Base-by-base conservation (phyloP, 2,329 filamentous ascomycete species). In the Thielaviopsis ethacetica region DNA sequence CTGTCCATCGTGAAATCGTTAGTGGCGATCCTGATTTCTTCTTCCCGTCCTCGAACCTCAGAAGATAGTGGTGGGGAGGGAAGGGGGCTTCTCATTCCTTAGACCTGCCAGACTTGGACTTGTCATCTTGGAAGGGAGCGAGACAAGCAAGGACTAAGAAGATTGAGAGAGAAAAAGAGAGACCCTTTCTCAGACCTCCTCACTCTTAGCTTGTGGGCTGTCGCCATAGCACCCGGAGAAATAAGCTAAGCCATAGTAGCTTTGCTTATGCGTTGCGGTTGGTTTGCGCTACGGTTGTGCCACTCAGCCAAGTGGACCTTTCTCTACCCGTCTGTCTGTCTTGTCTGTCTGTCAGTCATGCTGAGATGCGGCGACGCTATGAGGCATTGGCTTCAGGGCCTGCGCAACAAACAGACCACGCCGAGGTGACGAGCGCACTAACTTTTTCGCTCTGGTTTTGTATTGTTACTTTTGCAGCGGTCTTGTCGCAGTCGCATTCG, bases 21-120 rank as follows among this genome's bases (percentile, higher is more conserved):
- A 58, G 56, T 58, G 49, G 56, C 56, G 49, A 58, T 58, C 27
- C 56, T 52, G 47, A 38, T 22, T 53, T 53, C n/a, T 50, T 30
- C 19, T 38, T 24, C 12, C 30, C 26, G 50, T 24, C 49, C 26
- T 49, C 38, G 38, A 19, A 19, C 10, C 38, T 17, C 17, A 44
- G 38, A 44, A 22, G 24, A 22, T 52, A 34, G 10, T 50, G 15
- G 15, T 38, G 17, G 24, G 21, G 15, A 5, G 53, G 53, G 22
- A 15, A 6, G 12, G 38, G 38, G 3, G 44, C n/a, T 49, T 49
- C n/a, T 2, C 6, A 7, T 7, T n/a, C 44, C 44, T 49, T 2
- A 49, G 44, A 21, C 44, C 44, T 49, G 44, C 44, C n/a, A 49
- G 3, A 5, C 12, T 17, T 9, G 19, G 44, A 49, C 38, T 49